These are phyloP conservation scores for Papiliotrema fonsecae DNA, from an alignment of 1,284 basidiomycete species.

Conservation along the genomic window DNA sequence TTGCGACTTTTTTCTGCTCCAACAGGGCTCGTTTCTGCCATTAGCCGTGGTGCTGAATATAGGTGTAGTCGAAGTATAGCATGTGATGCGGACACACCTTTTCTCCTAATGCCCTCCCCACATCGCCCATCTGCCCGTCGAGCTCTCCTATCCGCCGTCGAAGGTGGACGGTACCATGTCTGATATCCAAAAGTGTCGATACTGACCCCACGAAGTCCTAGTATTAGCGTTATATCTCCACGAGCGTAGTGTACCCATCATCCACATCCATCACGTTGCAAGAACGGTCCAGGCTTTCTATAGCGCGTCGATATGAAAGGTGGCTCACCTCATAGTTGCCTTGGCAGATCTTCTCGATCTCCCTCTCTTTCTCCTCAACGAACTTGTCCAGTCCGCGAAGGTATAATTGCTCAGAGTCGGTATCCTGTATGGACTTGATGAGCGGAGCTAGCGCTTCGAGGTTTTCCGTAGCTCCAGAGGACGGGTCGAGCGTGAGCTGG, in stretches of 20 bases:
- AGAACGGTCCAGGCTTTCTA: too few species aligned
- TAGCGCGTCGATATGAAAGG: too few species aligned
- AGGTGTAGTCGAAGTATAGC: background rate
- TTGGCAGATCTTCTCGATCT: constrained; percentile 93
- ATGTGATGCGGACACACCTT: constrained; percentile 51
- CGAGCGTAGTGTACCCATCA: background rate
- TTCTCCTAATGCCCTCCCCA: constrained; percentile 77
- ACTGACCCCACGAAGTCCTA: constrained; percentile 92
- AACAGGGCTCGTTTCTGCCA: constrained; percentile 70
- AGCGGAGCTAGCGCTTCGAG: constrained; percentile 87
- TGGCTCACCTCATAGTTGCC: constrained; percentile 82
- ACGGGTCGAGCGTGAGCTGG: constrained; percentile 45
- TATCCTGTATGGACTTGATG: constrained; percentile 87
- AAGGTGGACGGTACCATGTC: constrained; percentile 59
- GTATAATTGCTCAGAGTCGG: constrained; percentile 85
- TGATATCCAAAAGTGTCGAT: constrained; percentile 88
- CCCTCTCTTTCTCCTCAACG: constrained; percentile 86
- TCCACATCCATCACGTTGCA: too few species aligned
- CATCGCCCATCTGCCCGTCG: constrained; percentile 56
- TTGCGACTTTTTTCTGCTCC: constrained; percentile 84
- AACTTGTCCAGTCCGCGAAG: constrained; percentile 79
- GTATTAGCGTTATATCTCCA: constrained; percentile 2
- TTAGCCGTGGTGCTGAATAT: too few species aligned
- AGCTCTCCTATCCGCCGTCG: constrained; percentile 55
- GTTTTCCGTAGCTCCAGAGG: constrained; percentile 58